Evolutionary conservation across 1,284 basidiomycete genomes (phyloP), one percentile per base, ranked within the genome.

Genomic region (Pseudozyma flocculosa): DNA sequence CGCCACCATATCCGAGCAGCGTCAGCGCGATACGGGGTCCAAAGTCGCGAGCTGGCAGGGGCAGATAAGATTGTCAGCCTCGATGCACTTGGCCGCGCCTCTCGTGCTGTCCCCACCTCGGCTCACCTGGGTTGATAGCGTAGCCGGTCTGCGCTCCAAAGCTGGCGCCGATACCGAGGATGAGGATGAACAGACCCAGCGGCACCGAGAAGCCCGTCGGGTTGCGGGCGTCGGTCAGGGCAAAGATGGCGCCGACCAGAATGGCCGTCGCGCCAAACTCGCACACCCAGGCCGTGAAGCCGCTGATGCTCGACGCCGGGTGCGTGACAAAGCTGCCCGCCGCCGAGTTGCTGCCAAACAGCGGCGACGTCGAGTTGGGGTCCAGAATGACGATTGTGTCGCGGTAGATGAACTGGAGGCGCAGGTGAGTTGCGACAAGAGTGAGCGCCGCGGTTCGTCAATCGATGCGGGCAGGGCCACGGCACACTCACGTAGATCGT

Each of bases 391-490:
- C 4, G 39, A 40, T 40, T 3, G 39, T n/a, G 39, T 23, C 39
- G 39, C 39, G 39, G 22, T 40, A 40, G 39, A 21, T 40, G 39
- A 40, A 23, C 39, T 40, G 39, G 3, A 13, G 29, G 29, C 29
- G 29, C 7, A 29, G 13, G 29, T 5, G 29, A 13, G 5, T 29
- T 13, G 15, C 5, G 15, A 15, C 17, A n/a, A 38, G 17, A 17
- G 17, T 38, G 37, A 8, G 7, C 17, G 17, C 4, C 5, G 15
- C 5, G 17, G 7, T 7, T 38, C 19, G 37, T n/a, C 19, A 15
- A n/a, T 5, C 37, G 37, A 7, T 21, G 15, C 7, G 26, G 11
- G 26, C 26, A 29, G 26, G 26, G 26, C 26, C 7, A 29, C 7
- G 26, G n/a, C n/a, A 29, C 5, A 40, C 39, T 18, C 18, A 40